A percentile compares a stretch with the other conserved stretches of the same genome.
Evolutionary conservation across 257 asterid species (phyloP).

Genomic region (Henckelia pumila): DNA sequence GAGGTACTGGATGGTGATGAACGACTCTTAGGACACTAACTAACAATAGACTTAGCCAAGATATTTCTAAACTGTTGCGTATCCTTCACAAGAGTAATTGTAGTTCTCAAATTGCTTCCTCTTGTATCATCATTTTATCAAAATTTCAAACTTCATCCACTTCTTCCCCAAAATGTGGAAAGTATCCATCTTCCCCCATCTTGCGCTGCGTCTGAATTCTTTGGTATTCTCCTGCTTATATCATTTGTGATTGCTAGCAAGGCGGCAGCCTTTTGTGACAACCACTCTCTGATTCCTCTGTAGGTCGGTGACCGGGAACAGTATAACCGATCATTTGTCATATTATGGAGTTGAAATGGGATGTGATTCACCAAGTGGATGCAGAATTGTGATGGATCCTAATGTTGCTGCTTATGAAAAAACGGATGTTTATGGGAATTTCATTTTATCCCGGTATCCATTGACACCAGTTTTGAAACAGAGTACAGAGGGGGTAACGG

Average conservation of each 20-base stretch:
- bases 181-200: too few relatives aligned
- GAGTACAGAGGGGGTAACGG: constrained; percentile 25
- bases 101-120: neutral
- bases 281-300: constrained; percentile 17
- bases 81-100: neutral
- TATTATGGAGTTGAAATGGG: constrained; percentile 79
- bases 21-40: neutral
- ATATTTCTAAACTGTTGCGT: neutral
- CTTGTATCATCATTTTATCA: too few relatives aligned
- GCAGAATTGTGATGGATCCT: constrained; percentile 68
- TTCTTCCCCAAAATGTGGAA: too few relatives aligned
- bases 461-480: constrained; percentile 38
- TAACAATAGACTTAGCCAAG: neutral
- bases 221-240: neutral
- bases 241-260: neutral
- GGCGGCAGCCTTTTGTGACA: constrained; percentile 3
- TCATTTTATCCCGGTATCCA: constrained; percentile 46
- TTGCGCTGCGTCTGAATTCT: too few relatives aligned
- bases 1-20: too few relatives aligned
- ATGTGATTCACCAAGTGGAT: constrained; percentile 45
- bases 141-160: too few relatives aligned
- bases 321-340: constrained; percentile 73
- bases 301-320: constrained; percentile 91
- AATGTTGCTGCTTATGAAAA: constrained; percentile 41
- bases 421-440: constrained; percentile 61